Conservation (phyloP, 2,329 filamentous ascomycete species). For the Paraphaeosphaeria sporulosa region DNA sequence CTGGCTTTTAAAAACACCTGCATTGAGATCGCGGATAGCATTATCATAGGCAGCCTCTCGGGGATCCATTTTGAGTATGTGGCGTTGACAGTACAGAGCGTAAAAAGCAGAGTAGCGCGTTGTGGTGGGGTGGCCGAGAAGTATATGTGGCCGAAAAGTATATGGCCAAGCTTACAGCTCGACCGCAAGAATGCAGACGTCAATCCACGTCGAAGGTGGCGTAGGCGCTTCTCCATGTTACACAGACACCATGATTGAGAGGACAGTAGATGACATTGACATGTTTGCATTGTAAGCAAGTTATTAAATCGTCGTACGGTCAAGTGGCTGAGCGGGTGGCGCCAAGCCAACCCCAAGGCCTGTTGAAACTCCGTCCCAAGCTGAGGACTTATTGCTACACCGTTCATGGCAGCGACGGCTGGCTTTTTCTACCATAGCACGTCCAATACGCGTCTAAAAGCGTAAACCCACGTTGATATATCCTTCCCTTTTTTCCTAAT, state of each 20-base stretch:
- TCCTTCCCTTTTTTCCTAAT: conserved; percentile 31
- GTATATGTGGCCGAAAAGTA: too few relatives aligned
- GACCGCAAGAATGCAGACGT: not conserved
- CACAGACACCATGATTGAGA: not conserved
- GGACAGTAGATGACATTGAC: not conserved
- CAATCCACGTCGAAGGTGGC: not conserved
- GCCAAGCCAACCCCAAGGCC: conserved; percentile 11
- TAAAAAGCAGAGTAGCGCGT: too few relatives aligned
- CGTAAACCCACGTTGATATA: conserved; percentile 40
- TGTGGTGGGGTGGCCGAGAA: too few relatives aligned
- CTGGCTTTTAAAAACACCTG: too few relatives aligned
- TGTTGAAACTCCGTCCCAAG: conserved; percentile 33
- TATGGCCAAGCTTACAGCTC: too few relatives aligned
- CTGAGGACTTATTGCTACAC: conserved; percentile 44
- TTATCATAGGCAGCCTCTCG: too few relatives aligned
- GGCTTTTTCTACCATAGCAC: conserved; percentile 35
- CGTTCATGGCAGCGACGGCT: conserved; percentile 25
- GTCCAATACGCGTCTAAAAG: conserved; percentile 27
- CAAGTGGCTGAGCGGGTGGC: not conserved
- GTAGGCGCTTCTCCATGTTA: too few relatives aligned
- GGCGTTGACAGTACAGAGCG: too few relatives aligned
- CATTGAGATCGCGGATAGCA: too few relatives aligned
- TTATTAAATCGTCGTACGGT: conserved; percentile 19
- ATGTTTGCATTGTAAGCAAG: conserved; percentile 7
- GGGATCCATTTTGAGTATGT: too few relatives aligned